A percentile compares a stretch with the other conserved stretches of the same genome.
Evolutionary conservation across 768 basidiomycete species (phyloP).

Genomic region (Panaeolus cyanescens): DNA sequence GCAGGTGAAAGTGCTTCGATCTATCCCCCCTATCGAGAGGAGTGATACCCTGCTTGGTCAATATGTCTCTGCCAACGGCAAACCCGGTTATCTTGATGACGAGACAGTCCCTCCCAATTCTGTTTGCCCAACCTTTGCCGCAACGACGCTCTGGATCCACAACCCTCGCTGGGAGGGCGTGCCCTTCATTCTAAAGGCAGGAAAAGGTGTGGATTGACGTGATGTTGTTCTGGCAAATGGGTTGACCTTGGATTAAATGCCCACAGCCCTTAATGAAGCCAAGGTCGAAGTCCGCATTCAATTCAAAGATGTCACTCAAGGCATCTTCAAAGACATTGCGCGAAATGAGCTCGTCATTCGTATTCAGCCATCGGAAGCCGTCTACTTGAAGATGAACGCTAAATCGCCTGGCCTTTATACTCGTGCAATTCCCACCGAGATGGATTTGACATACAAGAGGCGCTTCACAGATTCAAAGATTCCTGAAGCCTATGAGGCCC

Average conservation of each 20-base stretch:
- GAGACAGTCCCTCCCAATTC: conserved; percentile 92
- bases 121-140: conserved; percentile 93
- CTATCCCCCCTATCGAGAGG: conserved; percentile 79
- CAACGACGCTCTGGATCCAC: conserved; percentile 87
- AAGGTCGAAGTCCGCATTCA: conserved; percentile 98
- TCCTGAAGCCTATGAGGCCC: conserved; percentile 94
- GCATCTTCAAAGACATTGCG: conserved; percentile 95
- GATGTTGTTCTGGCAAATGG: conserved; percentile 6
- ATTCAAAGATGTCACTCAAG: conserved; percentile 96
- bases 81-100: conserved; percentile 99
- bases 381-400: conserved; percentile 95
- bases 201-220: conserved; percentile 69
- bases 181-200: conserved; percentile 97
- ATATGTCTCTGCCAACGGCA: conserved; percentile 85
- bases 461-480: conserved; percentile 90
- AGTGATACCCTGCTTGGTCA: conserved; percentile 91
- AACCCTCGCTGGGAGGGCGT: conserved; percentile 99
- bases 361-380: conserved; percentile 94
- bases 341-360: conserved; percentile 98
- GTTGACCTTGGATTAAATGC: background rate
- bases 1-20: conserved; percentile 94
- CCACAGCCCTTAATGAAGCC: conserved; percentile 90
- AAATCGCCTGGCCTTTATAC: conserved; percentile 93
- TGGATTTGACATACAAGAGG: conserved; percentile 98
- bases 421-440: conserved; percentile 91